phyloP scores from a whole-genome alignment of 2,329 filamentous ascomycete species.

The Westerdykella ornata region DNA sequence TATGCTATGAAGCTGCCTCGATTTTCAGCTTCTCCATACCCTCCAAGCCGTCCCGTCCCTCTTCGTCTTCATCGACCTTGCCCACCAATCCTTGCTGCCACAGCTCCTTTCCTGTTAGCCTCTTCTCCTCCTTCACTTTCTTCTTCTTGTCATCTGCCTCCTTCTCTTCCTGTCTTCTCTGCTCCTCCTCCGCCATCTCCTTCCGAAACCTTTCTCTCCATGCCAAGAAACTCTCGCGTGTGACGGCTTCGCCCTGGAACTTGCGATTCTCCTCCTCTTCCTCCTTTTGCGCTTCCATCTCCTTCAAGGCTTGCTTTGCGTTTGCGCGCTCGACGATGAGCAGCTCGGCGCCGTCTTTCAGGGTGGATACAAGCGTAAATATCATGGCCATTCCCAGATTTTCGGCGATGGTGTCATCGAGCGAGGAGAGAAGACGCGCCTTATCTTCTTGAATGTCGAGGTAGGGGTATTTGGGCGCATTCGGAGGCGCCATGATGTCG shows the following conservation, averaged over 20 bases:
- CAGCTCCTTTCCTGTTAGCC: constrained; percentile 57
- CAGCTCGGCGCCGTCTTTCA: constrained; percentile 88
- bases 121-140: constrained; percentile 62
- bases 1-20: constrained; percentile 40
- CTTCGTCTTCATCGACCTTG: constrained; percentile 61
- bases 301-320: constrained; percentile 50
- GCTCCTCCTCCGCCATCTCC: constrained; percentile 72
- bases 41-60: constrained; percentile 52
- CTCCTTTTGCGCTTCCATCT: constrained; percentile 52
- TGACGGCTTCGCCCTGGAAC: constrained; percentile 87
- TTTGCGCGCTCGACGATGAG: constrained; percentile 69
- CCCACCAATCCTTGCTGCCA: constrained; percentile 48
- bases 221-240: constrained; percentile 71
- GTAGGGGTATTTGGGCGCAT: constrained; percentile 61
- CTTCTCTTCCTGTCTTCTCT: constrained; percentile 57
- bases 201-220: constrained; percentile 73
- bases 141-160: constrained; percentile 57
- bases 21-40: constrained; percentile 34
- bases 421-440: constrained; percentile 59
- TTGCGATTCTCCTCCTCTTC: constrained; percentile 95
- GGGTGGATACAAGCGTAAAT: constrained; percentile 76
- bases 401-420: constrained; percentile 75
- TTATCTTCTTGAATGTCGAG: constrained; percentile 80
- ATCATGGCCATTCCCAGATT: constrained; percentile 97
- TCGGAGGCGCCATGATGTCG: constrained; percentile 68